Conservation (phyloP, 1,284 basidiomycete genomes). For the Ganoderma resinaceum region DNA sequence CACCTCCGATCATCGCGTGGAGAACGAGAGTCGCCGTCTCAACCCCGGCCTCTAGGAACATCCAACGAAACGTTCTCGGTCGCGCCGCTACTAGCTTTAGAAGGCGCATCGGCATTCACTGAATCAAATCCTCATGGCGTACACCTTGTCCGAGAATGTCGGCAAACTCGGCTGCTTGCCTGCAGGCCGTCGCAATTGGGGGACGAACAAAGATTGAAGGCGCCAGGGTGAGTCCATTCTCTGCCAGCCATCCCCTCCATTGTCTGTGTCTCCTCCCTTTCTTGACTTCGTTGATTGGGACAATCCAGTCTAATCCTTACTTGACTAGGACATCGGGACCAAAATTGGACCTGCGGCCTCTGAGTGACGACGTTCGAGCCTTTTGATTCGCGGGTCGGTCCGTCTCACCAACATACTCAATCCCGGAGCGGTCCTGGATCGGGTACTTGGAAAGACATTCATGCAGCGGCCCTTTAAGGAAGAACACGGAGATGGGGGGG, state of each 20-base stretch:
- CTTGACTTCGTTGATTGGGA: not conserved
- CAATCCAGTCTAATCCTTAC: not conserved
- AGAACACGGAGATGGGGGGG: not conserved
- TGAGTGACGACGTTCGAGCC: not conserved
- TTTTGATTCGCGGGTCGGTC: not conserved
- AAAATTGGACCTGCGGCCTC: not conserved
- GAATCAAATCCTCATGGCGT: not conserved
- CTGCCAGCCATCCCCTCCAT: not conserved
- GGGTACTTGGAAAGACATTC: not conserved
- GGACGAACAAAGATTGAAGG: not conserved
- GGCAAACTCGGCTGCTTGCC: constrained; percentile 1
- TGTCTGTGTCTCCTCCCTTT: not conserved
- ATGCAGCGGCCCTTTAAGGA: not conserved
- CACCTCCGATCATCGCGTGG: not conserved
- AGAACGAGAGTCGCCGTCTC: not conserved
- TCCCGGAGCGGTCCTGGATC: not conserved
- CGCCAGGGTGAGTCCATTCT: not conserved
- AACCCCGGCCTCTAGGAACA: not conserved
- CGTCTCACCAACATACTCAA: not conserved
- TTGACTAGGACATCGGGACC: not conserved
- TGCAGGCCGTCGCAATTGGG: not conserved
- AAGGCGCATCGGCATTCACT: not conserved
- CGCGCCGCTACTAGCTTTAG: not conserved
- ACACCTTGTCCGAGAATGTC: not conserved
- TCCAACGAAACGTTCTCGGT: not conserved